Evolutionary conservation across 345 rosid species (phyloP).

Genomic region (Pseudoturritis turrita): DNA sequence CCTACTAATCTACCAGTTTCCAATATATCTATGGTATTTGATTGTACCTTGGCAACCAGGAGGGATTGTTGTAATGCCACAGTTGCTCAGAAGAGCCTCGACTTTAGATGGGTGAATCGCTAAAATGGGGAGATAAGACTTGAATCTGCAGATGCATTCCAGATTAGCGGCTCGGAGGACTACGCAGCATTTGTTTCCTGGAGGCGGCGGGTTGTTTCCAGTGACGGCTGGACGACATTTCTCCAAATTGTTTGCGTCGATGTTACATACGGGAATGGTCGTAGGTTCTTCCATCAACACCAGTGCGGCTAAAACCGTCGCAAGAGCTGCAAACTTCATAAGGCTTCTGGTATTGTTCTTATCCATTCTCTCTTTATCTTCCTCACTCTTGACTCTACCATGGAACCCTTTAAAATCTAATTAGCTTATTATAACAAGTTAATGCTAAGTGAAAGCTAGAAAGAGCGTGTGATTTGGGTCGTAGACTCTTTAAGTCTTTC

Average conservation of each 20-base stretch:
- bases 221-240: constrained; percentile 39
- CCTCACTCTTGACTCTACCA: background rate
- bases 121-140: constrained; percentile 28
- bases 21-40: background rate
- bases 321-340: constrained; percentile 8
- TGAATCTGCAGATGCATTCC: constrained; percentile 41
- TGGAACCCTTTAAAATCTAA: background rate
- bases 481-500: constrained; percentile 4
- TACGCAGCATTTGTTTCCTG: constrained; percentile 35
- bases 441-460: background rate
- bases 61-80: constrained; percentile 30
- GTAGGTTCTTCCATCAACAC: background rate
- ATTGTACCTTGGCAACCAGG: constrained; percentile 33
- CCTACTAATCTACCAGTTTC: background rate
- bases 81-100: constrained; percentile 35
- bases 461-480: constrained; percentile 4
- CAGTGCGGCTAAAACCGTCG: background rate
- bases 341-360: background rate
- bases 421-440: background rate
- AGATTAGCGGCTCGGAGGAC: constrained; percentile 28
- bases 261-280: constrained; percentile 22
- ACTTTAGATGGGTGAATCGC: constrained; percentile 35
- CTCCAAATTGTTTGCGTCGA: constrained; percentile 21
- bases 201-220: constrained; percentile 33
- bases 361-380: background rate